Percentiles rank a stretch among this genome's conserved stretches.
Evolutionary conservation across 257 asterid species (phyloP).

Genomic region (Nyctanthes arbortristis): DNA sequence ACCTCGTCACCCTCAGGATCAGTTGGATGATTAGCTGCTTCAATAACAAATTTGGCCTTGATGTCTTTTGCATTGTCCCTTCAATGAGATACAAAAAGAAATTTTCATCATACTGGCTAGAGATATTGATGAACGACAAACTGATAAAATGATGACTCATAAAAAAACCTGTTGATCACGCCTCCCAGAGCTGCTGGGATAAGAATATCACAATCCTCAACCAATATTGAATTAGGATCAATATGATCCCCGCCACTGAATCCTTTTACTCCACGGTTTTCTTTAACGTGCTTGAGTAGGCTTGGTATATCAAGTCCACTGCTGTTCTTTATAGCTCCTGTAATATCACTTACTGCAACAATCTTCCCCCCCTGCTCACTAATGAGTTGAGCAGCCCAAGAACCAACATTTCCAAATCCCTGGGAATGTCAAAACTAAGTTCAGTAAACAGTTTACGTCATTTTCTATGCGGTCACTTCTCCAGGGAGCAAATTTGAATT

Average conservation of each 20-base stretch:
- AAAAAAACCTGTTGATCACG: constrained; percentile 63
- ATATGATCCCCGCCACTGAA: constrained; percentile 57
- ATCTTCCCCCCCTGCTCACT: constrained; percentile 57
- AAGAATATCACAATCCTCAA: constrained; percentile 80
- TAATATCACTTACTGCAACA: constrained; percentile 59
- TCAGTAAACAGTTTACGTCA: background rate
- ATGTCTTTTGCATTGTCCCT: constrained; percentile 80
- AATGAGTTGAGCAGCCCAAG: constrained; percentile 68
- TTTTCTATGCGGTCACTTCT: background rate
- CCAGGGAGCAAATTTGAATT: background rate
- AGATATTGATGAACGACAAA: background rate
- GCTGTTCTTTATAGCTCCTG: constrained; percentile 61
- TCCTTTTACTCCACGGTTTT: constrained; percentile 67
- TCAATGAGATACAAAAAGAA: constrained; percentile 19
- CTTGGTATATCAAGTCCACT: constrained; percentile 64
- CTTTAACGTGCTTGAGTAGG: constrained; percentile 54
- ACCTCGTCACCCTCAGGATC: constrained; percentile 97
- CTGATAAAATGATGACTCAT: background rate
- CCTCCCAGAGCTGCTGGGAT: constrained; percentile 97
- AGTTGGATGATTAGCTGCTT: constrained; percentile 89
- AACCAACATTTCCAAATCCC: constrained; percentile 73
- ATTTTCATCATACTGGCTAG: background rate
- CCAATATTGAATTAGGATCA: constrained; percentile 54
- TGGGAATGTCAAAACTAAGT: constrained; percentile 8
- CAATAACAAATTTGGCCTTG: constrained; percentile 77